These are phyloP conservation scores for Sporisorium graminicola DNA, from an alignment of 1,284 basidiomycete species.

Conservation along the genomic window DNA sequence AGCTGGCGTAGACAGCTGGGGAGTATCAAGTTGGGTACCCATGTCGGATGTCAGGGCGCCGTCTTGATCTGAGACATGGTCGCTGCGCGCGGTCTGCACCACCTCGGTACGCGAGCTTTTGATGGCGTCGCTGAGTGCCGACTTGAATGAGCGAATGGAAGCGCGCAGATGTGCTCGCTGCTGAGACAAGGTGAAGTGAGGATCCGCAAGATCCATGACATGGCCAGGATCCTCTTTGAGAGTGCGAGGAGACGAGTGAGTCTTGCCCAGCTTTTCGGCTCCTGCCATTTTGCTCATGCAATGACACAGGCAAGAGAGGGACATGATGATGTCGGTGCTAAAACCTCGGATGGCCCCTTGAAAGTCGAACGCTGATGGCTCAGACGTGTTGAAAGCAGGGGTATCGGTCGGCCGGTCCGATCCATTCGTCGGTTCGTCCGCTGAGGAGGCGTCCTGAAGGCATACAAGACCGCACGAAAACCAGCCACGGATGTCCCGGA, in stretches of 20 bases:
- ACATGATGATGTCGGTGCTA: conserved; percentile 26
- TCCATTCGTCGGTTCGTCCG: background rate
- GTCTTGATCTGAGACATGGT: background rate
- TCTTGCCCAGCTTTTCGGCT: background rate
- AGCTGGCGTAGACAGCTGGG: background rate
- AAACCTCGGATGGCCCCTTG: conserved; percentile 18
- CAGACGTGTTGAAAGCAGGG: background rate
- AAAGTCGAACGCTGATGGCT: conserved; percentile 15
- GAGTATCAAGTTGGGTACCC: background rate
- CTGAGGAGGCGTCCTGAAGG: conserved; percentile 2
- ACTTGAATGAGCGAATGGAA: conserved; percentile 36
- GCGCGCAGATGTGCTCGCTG: conserved; percentile 22
- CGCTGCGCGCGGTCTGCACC: background rate
- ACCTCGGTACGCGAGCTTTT: conserved; percentile 17
- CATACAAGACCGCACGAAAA: conserved; percentile 44
- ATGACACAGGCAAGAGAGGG: conserved; percentile 26
- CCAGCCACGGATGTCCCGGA: conserved; percentile 53
- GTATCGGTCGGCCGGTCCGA: background rate
- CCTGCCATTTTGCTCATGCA: conserved; percentile 23
- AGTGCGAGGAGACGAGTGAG: background rate
- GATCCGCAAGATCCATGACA: background rate
- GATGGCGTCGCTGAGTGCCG: conserved; percentile 27
- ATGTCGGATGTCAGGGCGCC: background rate
- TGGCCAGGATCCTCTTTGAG: background rate
- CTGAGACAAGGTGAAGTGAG: conserved; percentile 12